Percentiles rank a stretch among this genome's conserved stretches.
Evolutionary conservation across 768 basidiomycete genomes (phyloP).

Genomic region (Psilocybe sp.): DNA sequence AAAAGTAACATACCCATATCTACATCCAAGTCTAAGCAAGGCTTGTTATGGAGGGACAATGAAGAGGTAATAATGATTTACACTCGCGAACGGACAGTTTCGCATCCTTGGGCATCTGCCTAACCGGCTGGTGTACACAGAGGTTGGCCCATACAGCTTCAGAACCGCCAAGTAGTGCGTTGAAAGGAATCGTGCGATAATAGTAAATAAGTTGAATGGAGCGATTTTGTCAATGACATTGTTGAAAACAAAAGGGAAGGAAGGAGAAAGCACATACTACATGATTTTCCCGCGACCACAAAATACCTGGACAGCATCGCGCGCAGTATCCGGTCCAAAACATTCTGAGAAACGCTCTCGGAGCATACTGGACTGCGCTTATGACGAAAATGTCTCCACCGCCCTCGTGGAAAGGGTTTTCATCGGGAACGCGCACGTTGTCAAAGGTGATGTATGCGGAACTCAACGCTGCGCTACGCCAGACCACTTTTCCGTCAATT

Average conservation of each 20-base stretch:
- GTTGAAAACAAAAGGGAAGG: not conserved
- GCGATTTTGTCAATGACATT: not conserved
- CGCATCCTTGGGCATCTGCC: conserved; percentile 64
- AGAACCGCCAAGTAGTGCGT: conserved; percentile 66
- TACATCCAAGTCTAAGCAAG: too few species aligned
- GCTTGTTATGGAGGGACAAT: too few species aligned
- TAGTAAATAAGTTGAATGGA: conserved; percentile 37
- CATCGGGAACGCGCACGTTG: too few species aligned
- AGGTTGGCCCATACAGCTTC: conserved; percentile 73
- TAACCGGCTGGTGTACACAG: conserved; percentile 71
- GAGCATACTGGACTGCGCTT: too few species aligned
- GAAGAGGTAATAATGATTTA: conserved; percentile 25
- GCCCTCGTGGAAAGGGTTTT: too few species aligned
- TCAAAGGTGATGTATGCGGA: too few species aligned
- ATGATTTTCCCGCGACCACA: conserved; percentile 81
- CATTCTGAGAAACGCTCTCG: conserved; percentile 67
- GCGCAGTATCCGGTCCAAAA: conserved; percentile 63
- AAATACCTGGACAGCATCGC: conserved; percentile 64
- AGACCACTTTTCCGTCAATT: too few species aligned
- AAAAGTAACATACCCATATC: too few species aligned
- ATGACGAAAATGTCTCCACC: too few species aligned
- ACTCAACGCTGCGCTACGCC: too few species aligned
- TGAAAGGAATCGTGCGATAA: conserved; percentile 64
- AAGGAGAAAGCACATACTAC: conserved; percentile 54
- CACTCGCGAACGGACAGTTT: too few species aligned